These are phyloP conservation scores for Rhodotorula mucilaginosa DNA, from an alignment of 1,284 basidiomycete genomes.

Conservation along the genomic window DNA sequence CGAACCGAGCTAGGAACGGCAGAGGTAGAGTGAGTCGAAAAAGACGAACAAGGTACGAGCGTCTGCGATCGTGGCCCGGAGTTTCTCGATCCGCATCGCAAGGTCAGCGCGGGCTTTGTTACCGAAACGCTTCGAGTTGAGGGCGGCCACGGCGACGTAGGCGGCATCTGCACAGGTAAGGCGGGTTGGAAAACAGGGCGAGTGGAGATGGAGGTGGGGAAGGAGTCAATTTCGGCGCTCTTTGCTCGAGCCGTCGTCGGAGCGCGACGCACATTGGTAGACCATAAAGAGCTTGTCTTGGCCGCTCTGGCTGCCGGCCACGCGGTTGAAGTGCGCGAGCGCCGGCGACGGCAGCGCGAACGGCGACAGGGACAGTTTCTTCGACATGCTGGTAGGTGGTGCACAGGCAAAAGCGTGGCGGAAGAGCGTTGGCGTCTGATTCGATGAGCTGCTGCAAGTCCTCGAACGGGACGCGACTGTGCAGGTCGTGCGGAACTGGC, in stretches of 20 bases:
- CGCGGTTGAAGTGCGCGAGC: constrained; percentile 39
- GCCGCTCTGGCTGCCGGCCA: constrained; percentile 34
- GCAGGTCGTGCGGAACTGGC: not conserved
- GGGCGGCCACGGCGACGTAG: constrained; percentile 19
- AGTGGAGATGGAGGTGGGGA: not conserved
- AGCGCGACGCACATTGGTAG: constrained; percentile 24
- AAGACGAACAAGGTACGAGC: constrained; percentile 38
- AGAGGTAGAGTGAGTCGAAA: not conserved
- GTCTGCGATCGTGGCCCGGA: constrained; percentile 38
- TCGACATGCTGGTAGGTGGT: not conserved
- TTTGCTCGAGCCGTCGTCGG: not conserved
- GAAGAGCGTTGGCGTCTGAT: not conserved
- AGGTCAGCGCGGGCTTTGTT: constrained; percentile 33
- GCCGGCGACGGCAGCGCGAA: constrained; percentile 25
- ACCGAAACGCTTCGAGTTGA: constrained; percentile 26
- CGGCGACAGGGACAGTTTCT: constrained; percentile 34
- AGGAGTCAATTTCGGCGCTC: not conserved
- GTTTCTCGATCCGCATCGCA: constrained; percentile 34
- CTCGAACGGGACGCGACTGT: not conserved
- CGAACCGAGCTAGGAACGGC: too few species aligned
- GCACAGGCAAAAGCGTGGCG: not conserved
- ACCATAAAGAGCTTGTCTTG: constrained; percentile 44
- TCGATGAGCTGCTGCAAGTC: too few species aligned
- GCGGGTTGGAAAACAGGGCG: not conserved
- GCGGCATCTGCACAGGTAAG: constrained; percentile 23